A percentile compares a stretch with the other conserved stretches of the same genome.
These are phyloP conservation scores for Paecilomyces niveus DNA, from an alignment of 2,329 filamentous ascomycete species.

Conservation along the genomic window DNA sequence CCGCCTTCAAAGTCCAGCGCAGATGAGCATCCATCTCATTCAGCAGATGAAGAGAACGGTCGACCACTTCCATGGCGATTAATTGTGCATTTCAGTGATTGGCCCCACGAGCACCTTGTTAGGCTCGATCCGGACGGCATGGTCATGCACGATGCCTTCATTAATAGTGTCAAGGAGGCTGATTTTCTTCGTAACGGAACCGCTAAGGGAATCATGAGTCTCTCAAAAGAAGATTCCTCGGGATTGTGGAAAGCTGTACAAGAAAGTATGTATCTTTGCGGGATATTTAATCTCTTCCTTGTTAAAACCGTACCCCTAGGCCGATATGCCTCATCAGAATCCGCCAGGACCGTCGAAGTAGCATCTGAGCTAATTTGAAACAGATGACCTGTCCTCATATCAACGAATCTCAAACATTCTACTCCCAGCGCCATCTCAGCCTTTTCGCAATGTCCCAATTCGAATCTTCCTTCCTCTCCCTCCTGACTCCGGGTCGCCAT, in stretches of 20 bases:
- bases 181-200: constrained; percentile 85
- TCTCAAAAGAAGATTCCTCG: constrained; percentile 77
- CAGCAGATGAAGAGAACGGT: constrained; percentile 12
- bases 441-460: constrained; percentile 76
- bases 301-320: neutral
- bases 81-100: constrained; percentile 54
- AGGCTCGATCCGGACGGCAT: constrained; percentile 48
- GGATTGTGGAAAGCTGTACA: constrained; percentile 75
- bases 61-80: constrained; percentile 54
- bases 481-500: constrained; percentile 43
- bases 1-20: constrained; percentile 25
- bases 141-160: constrained; percentile 58
- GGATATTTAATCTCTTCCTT: constrained; percentile 2
- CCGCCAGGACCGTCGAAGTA: neutral
- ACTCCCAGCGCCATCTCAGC: constrained; percentile 57
- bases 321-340: neutral
- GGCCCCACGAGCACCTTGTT: constrained; percentile 52
- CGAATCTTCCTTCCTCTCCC: constrained; percentile 74
- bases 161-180: constrained; percentile 69
- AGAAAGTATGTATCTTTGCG: constrained; percentile 47
- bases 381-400: constrained; percentile 68
- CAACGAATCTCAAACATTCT: constrained; percentile 71
- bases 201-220: constrained; percentile 80
- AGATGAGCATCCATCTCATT: constrained; percentile 9
- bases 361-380: neutral